Evolutionary conservation across 208 protist species (phyloP).

Genomic region (Novymonas esmeraldas): DNA sequence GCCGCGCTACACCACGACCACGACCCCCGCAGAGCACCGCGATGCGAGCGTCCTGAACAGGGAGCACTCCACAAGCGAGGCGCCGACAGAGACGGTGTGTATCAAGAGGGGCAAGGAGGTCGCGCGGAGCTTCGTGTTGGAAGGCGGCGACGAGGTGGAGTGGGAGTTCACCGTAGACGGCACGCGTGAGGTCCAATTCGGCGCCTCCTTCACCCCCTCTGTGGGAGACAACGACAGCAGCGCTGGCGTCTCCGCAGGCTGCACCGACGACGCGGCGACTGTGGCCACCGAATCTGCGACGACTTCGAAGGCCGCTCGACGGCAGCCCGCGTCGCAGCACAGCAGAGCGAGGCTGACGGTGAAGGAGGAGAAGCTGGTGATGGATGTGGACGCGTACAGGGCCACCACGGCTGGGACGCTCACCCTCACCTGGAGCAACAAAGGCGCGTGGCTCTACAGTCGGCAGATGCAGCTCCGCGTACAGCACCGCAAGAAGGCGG

Average conservation of each 20-base stretch:
- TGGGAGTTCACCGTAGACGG: slow-evolving; percentile 44
- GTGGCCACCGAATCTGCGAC: no score
- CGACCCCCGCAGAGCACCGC: not conserved
- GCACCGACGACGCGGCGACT: not conserved
- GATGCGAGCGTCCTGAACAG: not conserved
- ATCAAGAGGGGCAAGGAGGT: slow-evolving; percentile 57
- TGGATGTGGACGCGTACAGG: slow-evolving; percentile 37
- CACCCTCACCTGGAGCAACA: slow-evolving; percentile 52
- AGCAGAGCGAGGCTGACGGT: slow-evolving; percentile 13
- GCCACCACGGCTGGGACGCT: slow-evolving; percentile 27
- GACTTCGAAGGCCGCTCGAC: not conserved
- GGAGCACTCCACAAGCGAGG: slow-evolving; percentile 7
- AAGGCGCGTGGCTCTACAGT: slow-evolving; percentile 43
- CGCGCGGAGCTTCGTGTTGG: slow-evolving; percentile 13
- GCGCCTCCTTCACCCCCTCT: slow-evolving; percentile 17
- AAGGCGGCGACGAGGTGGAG: slow-evolving; percentile 25
- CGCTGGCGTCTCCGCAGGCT: not conserved
- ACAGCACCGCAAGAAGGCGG: not conserved
- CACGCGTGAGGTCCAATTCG: slow-evolving; percentile 39
- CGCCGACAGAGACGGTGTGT: slow-evolving; percentile 36
- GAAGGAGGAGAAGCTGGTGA: slow-evolving; percentile 31
- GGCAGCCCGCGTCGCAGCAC: not conserved
- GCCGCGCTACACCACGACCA: slow-evolving; percentile 30
- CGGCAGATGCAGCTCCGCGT: slow-evolving; percentile 40
- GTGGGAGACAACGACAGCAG: not conserved